Percentiles rank a stretch among this genome's conserved stretches.
These are phyloP conservation scores for Acidiella bohemica DNA, from an alignment of 495 filamentous ascomycete species.

Conservation along the genomic window DNA sequence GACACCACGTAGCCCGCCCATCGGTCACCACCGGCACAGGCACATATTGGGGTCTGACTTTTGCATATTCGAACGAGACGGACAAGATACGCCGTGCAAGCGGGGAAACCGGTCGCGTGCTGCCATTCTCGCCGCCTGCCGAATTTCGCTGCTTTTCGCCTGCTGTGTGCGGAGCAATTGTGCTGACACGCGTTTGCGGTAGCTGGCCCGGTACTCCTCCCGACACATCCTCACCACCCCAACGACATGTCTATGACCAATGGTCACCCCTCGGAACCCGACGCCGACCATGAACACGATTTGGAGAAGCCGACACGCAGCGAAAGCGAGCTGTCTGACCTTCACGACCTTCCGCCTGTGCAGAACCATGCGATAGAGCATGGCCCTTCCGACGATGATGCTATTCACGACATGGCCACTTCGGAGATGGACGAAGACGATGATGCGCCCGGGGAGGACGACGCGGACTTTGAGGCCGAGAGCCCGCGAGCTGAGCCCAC, in stretches of 20 bases:
- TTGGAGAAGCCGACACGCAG: slow-evolving; percentile 36
- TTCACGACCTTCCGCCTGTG: slow-evolving; percentile 22
- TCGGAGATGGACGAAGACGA: slow-evolving; percentile 41
- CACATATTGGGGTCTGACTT: slow-evolving; percentile 13
- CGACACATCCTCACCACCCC: slow-evolving; percentile 27
- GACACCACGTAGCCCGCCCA: not conserved
- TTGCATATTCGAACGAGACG: not conserved
- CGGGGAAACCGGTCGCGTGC: slow-evolving; percentile 24
- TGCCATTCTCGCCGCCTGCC: not conserved
- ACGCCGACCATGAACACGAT: slow-evolving; percentile 27
- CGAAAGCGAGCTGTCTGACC: slow-evolving; percentile 33
- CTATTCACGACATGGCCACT: slow-evolving; percentile 20
- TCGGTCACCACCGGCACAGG: slow-evolving; percentile 5
- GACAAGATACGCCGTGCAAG: slow-evolving; percentile 1
- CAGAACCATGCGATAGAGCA: slow-evolving; percentile 5
- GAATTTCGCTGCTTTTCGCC: slow-evolving; percentile 17
- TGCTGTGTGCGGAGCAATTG: slow-evolving; percentile 11
- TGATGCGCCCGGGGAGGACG: slow-evolving; percentile 55
- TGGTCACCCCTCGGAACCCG: slow-evolving; percentile 35
- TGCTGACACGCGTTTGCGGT: slow-evolving; percentile 24
- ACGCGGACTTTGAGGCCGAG: slow-evolving; percentile 65
- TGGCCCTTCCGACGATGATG: slow-evolving; percentile 27
- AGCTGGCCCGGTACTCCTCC: slow-evolving; percentile 30
- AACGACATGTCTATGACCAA: slow-evolving; percentile 28
- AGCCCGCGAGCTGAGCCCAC: slow-evolving; percentile 32